A percentile compares a stretch with the other conserved stretches of the same genome.
phyloP scores from a whole-genome alignment of 768 basidiomycete genomes.

The Rhizopogon rudus region DNA sequence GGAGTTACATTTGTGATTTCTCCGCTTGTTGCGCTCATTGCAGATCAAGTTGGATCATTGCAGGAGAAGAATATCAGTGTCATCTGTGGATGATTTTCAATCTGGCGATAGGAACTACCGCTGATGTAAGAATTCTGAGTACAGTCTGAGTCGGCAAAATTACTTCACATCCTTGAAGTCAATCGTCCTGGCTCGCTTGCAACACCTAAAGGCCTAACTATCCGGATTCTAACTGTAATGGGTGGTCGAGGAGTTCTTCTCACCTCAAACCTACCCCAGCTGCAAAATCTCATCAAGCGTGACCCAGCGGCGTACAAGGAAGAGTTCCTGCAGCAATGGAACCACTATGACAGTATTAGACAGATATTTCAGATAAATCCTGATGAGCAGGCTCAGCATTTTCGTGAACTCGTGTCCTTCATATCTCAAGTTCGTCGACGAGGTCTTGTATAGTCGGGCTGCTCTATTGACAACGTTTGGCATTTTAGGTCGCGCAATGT shows the following conservation, averaged over 20 bases:
- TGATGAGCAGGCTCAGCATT: conserved; percentile 79
- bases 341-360: conserved; percentile 84
- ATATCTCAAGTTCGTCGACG: conserved; percentile 65
- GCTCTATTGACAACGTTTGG: not conserved
- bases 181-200: not conserved
- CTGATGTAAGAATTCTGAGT: too few relatives aligned
- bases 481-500: conserved; percentile 72
- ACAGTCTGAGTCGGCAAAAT: too few relatives aligned
- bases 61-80: too few relatives aligned
- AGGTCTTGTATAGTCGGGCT: not conserved
- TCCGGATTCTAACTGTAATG: not conserved
- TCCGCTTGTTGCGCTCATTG: conserved; percentile 83
- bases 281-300: conserved; percentile 96
- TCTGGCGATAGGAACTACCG: too few relatives aligned
- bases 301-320: conserved; percentile 88
- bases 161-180: not conserved
- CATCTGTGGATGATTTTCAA: too few relatives aligned
- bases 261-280: conserved; percentile 86
- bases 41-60: conserved; percentile 62
- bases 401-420: conserved; percentile 85
- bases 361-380: conserved; percentile 82
- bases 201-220: not conserved
- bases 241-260: conserved; percentile 66
- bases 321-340: conserved; percentile 96
- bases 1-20: conserved; percentile 90